Evolutionary conservation across 2,329 filamentous ascomycete species (phyloP).

Genomic region (Ceratocystis destructans): DNA sequence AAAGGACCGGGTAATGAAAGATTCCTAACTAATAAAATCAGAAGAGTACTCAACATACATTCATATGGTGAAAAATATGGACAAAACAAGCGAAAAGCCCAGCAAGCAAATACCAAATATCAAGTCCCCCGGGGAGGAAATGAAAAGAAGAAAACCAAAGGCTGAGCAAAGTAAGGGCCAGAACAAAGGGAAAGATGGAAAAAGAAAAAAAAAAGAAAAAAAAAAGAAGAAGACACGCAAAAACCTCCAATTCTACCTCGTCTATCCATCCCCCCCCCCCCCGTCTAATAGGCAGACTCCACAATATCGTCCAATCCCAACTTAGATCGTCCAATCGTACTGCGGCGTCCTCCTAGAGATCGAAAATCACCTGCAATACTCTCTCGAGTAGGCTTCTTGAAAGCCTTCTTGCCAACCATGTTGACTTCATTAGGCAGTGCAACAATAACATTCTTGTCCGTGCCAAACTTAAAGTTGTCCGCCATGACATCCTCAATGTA

Average conservation of each 20-base stretch:
- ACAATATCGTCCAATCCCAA: slow-evolving; percentile 74
- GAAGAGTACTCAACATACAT: background rate
- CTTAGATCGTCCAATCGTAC: slow-evolving; percentile 50
- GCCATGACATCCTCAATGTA: slow-evolving; percentile 93
- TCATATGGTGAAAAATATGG: background rate
- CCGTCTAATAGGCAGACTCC: slow-evolving; percentile 46
- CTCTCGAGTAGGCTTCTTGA: slow-evolving; percentile 81
- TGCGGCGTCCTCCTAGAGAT: slow-evolving; percentile 31
- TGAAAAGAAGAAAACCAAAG: slow-evolving; percentile 8
- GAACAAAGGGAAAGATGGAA: too few species aligned
- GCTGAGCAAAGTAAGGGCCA: background rate
- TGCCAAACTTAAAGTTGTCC: slow-evolving; percentile 95
- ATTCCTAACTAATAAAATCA: too few species aligned
- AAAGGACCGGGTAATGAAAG: too few species aligned
- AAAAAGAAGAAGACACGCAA: background rate
- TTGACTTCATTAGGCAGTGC: slow-evolving; percentile 94
- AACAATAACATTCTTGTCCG: slow-evolving; percentile 95
- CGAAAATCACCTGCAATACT: slow-evolving; percentile 61
- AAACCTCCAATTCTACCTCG: background rate
- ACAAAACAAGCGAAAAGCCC: background rate
- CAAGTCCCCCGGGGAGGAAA: background rate
- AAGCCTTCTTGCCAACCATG: slow-evolving; percentile 77
- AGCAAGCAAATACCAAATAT: background rate
- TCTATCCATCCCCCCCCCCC: background rate
- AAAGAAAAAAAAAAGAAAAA: background rate